Conservation (phyloP, 2,329 filamentous ascomycete genomes). For the Colletotrichum eremochloae region DNA sequence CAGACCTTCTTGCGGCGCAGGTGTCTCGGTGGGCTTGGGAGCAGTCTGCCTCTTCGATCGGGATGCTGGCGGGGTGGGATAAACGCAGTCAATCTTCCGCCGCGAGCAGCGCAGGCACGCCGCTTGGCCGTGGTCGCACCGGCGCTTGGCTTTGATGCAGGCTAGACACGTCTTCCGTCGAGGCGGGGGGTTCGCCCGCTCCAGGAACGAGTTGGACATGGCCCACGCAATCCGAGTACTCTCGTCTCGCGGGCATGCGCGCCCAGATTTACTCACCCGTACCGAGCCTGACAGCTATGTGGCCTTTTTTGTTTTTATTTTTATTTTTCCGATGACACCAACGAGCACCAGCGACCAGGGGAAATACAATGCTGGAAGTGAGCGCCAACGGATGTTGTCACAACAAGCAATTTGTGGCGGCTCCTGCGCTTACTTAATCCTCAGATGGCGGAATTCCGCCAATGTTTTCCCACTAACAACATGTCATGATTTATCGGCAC, state of each 20-base stretch:
- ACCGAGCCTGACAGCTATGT: background rate
- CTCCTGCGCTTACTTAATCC: slow-evolving; percentile 24
- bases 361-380: background rate
- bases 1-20: background rate
- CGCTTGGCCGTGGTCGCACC: slow-evolving; percentile 66
- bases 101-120: slow-evolving; percentile 66
- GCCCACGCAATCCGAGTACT: slow-evolving; percentile 12
- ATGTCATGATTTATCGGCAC: background rate
- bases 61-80: slow-evolving; percentile 48
- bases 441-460: slow-evolving; percentile 36
- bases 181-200: slow-evolving; percentile 60
- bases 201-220: slow-evolving; percentile 45
- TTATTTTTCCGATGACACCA: background rate
- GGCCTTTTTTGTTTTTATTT: no score
- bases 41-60: background rate
- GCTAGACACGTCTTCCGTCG: slow-evolving; percentile 69
- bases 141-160: slow-evolving; percentile 69
- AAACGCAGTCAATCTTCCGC: slow-evolving; percentile 62
- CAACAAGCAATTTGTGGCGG: background rate
- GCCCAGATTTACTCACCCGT: background rate
- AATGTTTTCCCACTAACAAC: slow-evolving; percentile 16
- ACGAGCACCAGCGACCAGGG: background rate
- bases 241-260: background rate
- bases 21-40: background rate
- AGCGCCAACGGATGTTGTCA: background rate